A percentile compares a stretch with the other conserved stretches of the same genome.
These are phyloP conservation scores for Parathielavia hyrcaniae DNA, from an alignment of 495 filamentous ascomycete species.

Conservation along the genomic window DNA sequence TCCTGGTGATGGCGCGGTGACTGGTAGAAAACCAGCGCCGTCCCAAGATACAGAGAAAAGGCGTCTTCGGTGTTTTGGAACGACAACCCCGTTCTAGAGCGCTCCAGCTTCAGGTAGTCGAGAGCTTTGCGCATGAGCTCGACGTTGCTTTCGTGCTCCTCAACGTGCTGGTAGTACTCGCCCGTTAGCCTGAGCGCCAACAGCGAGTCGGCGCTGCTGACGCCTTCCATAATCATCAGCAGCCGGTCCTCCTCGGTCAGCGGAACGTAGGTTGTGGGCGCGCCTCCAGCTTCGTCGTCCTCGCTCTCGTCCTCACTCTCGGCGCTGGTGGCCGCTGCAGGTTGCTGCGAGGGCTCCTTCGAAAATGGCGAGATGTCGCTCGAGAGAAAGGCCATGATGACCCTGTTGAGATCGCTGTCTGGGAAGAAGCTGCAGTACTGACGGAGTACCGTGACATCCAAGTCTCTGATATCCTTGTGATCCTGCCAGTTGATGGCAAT, in stretches of 20 bases:
- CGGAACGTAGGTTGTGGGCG: conserved; percentile 43
- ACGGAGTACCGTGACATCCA: conserved; percentile 66
- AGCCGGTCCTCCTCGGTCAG: conserved; percentile 65
- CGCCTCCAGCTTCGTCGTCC: conserved; percentile 48
- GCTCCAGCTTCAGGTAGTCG: conserved; percentile 52
- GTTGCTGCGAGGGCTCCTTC: conserved; percentile 25
- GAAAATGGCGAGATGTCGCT: conserved; percentile 85
- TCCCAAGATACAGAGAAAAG: conserved; percentile 69
- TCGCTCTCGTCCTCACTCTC: conserved; percentile 39
- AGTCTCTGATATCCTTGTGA: conserved; percentile 59
- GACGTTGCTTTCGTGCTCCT: conserved; percentile 81
- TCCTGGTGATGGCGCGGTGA: conserved; percentile 83
- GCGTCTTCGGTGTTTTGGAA: conserved; percentile 65
- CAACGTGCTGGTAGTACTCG: conserved; percentile 76
- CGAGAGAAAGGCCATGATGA: conserved; percentile 70
- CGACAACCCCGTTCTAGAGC: conserved; percentile 55
- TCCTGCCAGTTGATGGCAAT: conserved; percentile 87
- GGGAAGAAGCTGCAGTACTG: conserved; percentile 83
- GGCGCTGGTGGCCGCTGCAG: conserved; percentile 21
- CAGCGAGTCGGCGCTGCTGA: conserved; percentile 65
- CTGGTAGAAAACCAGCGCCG: conserved; percentile 78
- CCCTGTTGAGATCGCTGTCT: conserved; percentile 68
- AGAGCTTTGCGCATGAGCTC: conserved; percentile 69
- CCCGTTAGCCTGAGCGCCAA: conserved; percentile 79
- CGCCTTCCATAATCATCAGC: conserved; percentile 75